Evolutionary conservation across 148 eudicot species (phyloP), one percentile per base, ranked within the genome.

Genomic region (Vaccinium myrtillus): DNA sequence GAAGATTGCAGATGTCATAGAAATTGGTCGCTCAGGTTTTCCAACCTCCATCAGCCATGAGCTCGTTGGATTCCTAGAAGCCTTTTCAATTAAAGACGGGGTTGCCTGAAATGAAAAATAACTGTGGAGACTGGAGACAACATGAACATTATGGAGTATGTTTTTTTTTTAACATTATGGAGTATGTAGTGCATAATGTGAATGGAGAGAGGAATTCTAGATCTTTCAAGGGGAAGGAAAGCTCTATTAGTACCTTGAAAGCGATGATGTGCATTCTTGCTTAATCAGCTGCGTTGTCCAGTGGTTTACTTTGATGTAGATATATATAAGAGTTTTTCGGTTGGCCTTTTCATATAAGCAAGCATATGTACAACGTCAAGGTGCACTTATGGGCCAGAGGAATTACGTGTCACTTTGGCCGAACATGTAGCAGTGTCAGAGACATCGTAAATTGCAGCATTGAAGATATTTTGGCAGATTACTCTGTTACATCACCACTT

Each of bases 401-500:
- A 71, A 30, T 30, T 71, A 15, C 5, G 30, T 27, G 30, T 27
- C 30, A 27, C 30, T 27, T 27, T 27, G 30, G 30, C 30, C 30
- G 30, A 27, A 27, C 30, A 27, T 27, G 30, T 56, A 32, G 58
- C 8, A 30, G 39, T 79, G 49, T 27, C 11, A 8, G 63, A 32
- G 43, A 54, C 81, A 23, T 25, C 21, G 19, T 77, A 13, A 49
- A 30, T 79, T 79, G 58, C 46, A 16, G 82, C 69, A 32, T n/a
- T 16, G 27, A 58, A 79, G 25, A 79, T 55, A 56, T 79, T 54
- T 79, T 32, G 46, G 69, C 69, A 56, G 18, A 56, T 30, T 55
- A 8, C 21, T 79, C 67, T 79, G 48, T 79, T 79, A 19, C 16
- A 16, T 79, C 65, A 56, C 65, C 14, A 79, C 30, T 27, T 79